Evolutionary conservation across 352 stramenopile genomes (phyloP).

Genomic region (Thraustotheca clavata): DNA sequence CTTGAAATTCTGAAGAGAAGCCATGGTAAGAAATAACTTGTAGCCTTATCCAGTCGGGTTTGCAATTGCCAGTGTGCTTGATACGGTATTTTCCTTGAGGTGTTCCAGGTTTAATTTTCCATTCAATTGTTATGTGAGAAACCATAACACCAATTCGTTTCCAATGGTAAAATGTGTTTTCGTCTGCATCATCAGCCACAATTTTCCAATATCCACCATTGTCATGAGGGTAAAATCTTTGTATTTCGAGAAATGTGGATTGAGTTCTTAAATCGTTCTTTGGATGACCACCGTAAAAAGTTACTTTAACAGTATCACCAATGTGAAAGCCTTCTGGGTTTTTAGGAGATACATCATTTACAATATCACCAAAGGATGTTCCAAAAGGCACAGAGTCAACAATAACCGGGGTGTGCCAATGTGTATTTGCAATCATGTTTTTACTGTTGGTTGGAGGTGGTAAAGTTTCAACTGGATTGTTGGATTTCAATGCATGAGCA

Average conservation of each 20-base stretch:
- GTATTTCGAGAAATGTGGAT: conserved; percentile 68
- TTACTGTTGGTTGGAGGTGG: conserved; percentile 41
- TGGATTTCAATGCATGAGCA: conserved; percentile 25
- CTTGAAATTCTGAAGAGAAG: conserved; percentile 47
- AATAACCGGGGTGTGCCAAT: conserved; percentile 71
- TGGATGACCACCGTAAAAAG: conserved; percentile 67
- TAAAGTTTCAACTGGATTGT: conserved; percentile 24
- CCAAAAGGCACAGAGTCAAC: conserved; percentile 45
- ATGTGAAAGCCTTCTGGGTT: too few relatives aligned
- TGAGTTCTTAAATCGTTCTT: conserved; percentile 77
- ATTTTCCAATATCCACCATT: conserved; percentile 50
- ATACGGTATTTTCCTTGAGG: conserved; percentile 52
- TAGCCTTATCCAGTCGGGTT: conserved; percentile 45
- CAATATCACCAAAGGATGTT: conserved; percentile 43
- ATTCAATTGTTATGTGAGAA: conserved; percentile 62
- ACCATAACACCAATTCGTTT: conserved; percentile 54
- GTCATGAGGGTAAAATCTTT: conserved; percentile 40
- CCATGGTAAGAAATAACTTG: conserved; percentile 41
- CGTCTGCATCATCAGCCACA: conserved; percentile 60
- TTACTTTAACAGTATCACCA: conserved; percentile 44
- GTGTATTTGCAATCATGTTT: conserved; percentile 51
- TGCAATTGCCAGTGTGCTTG: conserved; percentile 73
- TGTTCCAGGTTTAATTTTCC: conserved; percentile 42
- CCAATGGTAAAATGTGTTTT: conserved; percentile 72
- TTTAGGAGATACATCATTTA: conserved; percentile 28